phyloP scores from a whole-genome alignment of 768 basidiomycete species.

The Saitozyma sp. region DNA sequence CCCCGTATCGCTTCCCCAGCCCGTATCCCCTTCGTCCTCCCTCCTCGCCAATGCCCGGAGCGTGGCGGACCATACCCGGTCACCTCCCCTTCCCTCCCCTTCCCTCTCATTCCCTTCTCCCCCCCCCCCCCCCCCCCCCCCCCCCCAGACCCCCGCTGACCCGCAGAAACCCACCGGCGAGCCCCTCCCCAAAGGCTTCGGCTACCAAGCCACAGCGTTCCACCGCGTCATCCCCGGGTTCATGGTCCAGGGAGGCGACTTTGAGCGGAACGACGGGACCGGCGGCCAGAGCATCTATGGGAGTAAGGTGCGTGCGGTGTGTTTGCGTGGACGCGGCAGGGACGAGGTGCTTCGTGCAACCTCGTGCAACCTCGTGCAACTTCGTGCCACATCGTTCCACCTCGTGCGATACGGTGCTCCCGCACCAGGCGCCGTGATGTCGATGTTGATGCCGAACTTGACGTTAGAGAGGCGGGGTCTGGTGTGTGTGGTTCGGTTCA shows the following conservation, averaged over 20 bases:
- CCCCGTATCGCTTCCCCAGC: no score
- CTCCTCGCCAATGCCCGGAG: no score
- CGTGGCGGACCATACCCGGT: no score
- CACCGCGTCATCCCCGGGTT: constrained; percentile 62
- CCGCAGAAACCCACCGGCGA: constrained; percentile 32
- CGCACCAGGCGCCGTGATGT: no score
- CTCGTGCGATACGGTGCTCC: background rate
- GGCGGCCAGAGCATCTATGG: constrained; percentile 54
- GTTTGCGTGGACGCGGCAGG: no score
- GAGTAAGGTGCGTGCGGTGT: constrained; percentile 35
- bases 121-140: no score
- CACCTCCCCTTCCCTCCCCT: background rate
- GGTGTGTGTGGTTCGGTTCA: no score
- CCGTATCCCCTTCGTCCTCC: no score
- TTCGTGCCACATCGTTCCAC: background rate
- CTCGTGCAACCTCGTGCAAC: background rate
- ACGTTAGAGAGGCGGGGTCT: no score
- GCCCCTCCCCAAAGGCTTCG: constrained; percentile 58
- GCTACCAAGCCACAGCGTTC: constrained; percentile 69
- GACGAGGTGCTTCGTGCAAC: no score
- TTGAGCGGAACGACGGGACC: constrained; percentile 59
- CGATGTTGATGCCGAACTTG: no score
- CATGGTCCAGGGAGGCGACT: constrained; percentile 64
- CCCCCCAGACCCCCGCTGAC: constrained; percentile 55
- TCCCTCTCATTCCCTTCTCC: background rate